These are phyloP conservation scores for Artemisia tridentata DNA, from an alignment of 129 eudicot species.

Conservation along the genomic window DNA sequence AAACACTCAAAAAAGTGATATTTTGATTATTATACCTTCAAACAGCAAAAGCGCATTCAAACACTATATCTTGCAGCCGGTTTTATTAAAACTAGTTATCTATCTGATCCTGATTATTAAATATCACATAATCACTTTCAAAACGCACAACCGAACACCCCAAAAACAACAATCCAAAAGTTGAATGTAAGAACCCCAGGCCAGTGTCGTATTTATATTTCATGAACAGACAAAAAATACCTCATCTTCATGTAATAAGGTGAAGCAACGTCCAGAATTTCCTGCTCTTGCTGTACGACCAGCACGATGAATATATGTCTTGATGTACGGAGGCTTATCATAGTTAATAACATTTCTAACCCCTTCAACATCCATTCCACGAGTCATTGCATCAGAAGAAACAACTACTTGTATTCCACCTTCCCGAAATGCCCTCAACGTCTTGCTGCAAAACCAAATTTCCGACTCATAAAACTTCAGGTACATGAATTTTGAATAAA, in stretches of 20 bases:
- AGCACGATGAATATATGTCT: slow-evolving; percentile 91
- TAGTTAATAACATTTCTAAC: slow-evolving; percentile 80
- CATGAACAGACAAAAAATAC: slow-evolving; percentile 30
- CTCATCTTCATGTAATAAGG: slow-evolving; percentile 68
- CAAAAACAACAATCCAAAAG: slow-evolving; percentile 58
- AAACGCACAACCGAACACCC: neutral
- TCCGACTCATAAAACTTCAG: slow-evolving; percentile 7
- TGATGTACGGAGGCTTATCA: slow-evolving; percentile 70
- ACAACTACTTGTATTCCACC: slow-evolving; percentile 74
- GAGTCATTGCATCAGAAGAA: slow-evolving; percentile 84
- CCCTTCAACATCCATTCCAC: slow-evolving; percentile 96
- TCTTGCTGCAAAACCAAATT: slow-evolving; percentile 49
- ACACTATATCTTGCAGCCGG: neutral
- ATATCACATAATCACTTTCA: slow-evolving; percentile 1
- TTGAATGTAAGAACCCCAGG: no score
- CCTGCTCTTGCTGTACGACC: slow-evolving; percentile 98
- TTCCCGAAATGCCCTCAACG: slow-evolving; percentile 65
- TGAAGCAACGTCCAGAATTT: slow-evolving; percentile 71
- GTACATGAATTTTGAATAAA: neutral
- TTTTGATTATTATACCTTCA: neutral
- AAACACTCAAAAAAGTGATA: neutral
- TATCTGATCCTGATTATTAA: neutral
- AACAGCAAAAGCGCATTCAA: neutral
- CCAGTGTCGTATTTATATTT: neutral
- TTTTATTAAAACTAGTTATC: neutral